A percentile compares a stretch with the other conserved stretches of the same genome.
These are phyloP conservation scores for Blastobotrys illinoisensis DNA, from an alignment of 1,139 yeast genomes.

Conservation along the genomic window DNA sequence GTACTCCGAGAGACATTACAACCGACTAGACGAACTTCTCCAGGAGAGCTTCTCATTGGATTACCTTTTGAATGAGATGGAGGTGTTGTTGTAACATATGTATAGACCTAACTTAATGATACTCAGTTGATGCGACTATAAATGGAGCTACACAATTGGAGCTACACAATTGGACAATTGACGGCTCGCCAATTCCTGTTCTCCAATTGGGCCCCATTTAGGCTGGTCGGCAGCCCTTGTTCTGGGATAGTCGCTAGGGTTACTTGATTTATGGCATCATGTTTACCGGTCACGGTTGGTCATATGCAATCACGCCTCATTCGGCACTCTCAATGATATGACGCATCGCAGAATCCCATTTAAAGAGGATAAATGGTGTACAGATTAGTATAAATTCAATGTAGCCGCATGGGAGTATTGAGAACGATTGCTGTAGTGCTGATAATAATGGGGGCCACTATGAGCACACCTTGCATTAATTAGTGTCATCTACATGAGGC, in stretches of 20 bases:
- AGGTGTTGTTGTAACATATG: constrained; percentile 9
- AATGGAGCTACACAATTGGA: no score
- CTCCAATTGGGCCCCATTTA: no score
- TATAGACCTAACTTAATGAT: background rate
- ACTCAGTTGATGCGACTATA: no score
- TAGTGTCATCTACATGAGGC: background rate
- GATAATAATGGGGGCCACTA: no score
- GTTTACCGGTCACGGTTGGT: no score
- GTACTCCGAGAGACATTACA: constrained; percentile 79
- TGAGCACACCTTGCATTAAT: background rate
- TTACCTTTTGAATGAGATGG: constrained; percentile 67
- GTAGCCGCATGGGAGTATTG: no score
- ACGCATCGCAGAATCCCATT: background rate
- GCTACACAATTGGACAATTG: no score
- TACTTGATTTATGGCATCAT: no score
- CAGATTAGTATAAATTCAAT: background rate
- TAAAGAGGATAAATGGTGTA: background rate
- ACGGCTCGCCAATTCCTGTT: no score
- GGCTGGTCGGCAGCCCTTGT: no score
- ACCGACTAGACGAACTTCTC: constrained; percentile 67
- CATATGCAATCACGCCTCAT: background rate
- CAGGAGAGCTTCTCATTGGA: constrained; percentile 85
- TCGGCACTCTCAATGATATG: background rate
- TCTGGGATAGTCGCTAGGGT: no score
- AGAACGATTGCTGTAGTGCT: no score